Evolutionary conservation across 345 rosid genomes (phyloP), one percentile per base, ranked within the genome.

Genomic region (Syzygium oleosum): DNA sequence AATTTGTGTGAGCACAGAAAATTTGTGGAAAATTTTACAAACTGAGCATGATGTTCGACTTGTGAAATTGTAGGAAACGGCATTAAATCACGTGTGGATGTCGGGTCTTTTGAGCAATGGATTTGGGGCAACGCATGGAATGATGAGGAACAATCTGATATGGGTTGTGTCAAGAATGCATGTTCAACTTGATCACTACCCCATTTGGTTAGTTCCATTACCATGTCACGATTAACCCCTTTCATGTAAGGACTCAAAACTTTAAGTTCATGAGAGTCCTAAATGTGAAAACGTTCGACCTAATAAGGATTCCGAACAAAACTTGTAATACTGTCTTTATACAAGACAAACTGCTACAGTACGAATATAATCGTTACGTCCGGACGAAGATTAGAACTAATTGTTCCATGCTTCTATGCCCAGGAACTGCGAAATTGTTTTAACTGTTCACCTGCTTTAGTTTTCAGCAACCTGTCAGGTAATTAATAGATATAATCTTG

Each of bases 91-190:
- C 85, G 96, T 95, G 22, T 95, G 97, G 97, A 91, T 95, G 94
- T 95, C 97, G 12, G 97, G 97, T 83, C 93, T 95, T 54, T 92
- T 95, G 31, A 90, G 95, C 88, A 93, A 95, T 88, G 97, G 97
- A 56, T 94, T 95, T 43, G 97, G 96, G 17, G 94, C 97, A 25
- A 94, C 97, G 12, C 96, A 93, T 87, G 95, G 94, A 65, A 95
- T 94, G 96, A 87, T 91, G 91, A 93, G 58, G 90, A 93, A 94
- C 91, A 93, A 91, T 89, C 97, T 95, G 90, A 94, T 94, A 31
- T 94, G 97, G 97, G 96, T 95, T 58, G 95, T 95, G 85, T 91
- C 96, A 25, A 93, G 96, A 87, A 92, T 95, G 94, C 95, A 94
- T 34, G 90, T 93, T 84, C 92, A 92, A 89, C 86, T 93, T 29